phyloP scores from a whole-genome alignment of 768 basidiomycete genomes.

The Suillus subluteus region DNA sequence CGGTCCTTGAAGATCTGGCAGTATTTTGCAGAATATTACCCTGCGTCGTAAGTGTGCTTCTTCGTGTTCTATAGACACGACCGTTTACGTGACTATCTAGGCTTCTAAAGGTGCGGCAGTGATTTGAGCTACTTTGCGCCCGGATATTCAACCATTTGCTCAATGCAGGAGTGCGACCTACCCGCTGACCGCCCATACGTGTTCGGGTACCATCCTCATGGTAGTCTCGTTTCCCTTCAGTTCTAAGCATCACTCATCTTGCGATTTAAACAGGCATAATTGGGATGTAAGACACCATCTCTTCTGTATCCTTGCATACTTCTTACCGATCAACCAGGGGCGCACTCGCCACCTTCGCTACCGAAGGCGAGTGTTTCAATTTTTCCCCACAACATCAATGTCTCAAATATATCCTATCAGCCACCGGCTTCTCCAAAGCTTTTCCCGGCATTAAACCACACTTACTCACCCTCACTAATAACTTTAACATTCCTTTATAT shows the following conservation, averaged over 20 bases:
- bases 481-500: constrained; percentile 92
- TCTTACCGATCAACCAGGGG: constrained; percentile 59
- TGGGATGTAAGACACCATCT: constrained; percentile 73
- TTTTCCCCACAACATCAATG: constrained; percentile 5
- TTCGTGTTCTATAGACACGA: not conserved
- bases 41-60: constrained; percentile 77
- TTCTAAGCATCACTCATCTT: constrained; percentile 10
- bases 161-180: constrained; percentile 73
- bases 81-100: constrained; percentile 29
- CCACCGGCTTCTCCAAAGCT: constrained; percentile 84
- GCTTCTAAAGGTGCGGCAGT: constrained; percentile 50
- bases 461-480: constrained; percentile 86
- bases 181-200: constrained; percentile 93
- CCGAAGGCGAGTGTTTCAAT: constrained; percentile 68
- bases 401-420: constrained; percentile 40
- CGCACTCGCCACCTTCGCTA: constrained; percentile 93
- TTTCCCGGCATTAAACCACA: constrained; percentile 95
- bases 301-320: not conserved
- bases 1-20: constrained; percentile 74
- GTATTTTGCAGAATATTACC: constrained; percentile 93
- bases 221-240: constrained; percentile 31
- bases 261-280: constrained; percentile 74
- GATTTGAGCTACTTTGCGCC: not conserved
- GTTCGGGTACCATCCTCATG: constrained; percentile 99
- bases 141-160: constrained; percentile 3